Conservation (phyloP, 345 rosid species). For the Dovyalis caffra region DNA sequence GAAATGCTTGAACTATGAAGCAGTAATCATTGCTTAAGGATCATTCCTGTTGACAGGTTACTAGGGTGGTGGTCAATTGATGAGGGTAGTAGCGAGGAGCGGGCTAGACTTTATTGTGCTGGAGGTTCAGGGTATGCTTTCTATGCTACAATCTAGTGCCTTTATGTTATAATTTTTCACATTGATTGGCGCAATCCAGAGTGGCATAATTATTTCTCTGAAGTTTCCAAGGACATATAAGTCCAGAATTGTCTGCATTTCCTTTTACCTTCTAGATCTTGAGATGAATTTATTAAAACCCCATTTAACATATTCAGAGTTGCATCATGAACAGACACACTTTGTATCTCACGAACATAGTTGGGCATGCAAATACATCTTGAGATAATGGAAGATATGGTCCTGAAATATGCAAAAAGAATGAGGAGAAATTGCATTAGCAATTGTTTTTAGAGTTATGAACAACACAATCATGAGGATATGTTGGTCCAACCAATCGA, state of each 20-base stretch:
- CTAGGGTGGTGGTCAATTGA: conserved; percentile 99
- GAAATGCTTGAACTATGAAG: not conserved
- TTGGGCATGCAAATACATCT: not conserved
- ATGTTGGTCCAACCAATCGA: not conserved
- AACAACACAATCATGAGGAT: not conserved
- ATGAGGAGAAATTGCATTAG: not conserved
- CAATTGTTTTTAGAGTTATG: not conserved
- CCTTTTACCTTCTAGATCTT: not conserved
- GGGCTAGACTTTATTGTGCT: conserved; percentile 69
- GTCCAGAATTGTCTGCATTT: not conserved
- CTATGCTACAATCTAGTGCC: conserved; percentile 4
- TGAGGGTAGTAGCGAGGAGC: conserved; percentile 88
- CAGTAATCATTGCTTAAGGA: conserved; percentile 8
- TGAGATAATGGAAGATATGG: not conserved
- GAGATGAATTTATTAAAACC: not conserved
- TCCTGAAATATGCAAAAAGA: not conserved
- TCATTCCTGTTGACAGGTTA: conserved; percentile 42
- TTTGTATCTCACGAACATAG: not conserved
- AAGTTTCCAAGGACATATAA: not conserved
- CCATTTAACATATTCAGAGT: not conserved
- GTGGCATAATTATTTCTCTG: not conserved
- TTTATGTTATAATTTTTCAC: not conserved
- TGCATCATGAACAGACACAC: not conserved
- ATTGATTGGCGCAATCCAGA: not conserved
- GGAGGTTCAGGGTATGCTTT: conserved; percentile 59